A percentile compares a stretch with the other conserved stretches of the same genome.
phyloP scores from a whole-genome alignment of 78 protist genomes.

The Protostelium mycophagum region DNA sequence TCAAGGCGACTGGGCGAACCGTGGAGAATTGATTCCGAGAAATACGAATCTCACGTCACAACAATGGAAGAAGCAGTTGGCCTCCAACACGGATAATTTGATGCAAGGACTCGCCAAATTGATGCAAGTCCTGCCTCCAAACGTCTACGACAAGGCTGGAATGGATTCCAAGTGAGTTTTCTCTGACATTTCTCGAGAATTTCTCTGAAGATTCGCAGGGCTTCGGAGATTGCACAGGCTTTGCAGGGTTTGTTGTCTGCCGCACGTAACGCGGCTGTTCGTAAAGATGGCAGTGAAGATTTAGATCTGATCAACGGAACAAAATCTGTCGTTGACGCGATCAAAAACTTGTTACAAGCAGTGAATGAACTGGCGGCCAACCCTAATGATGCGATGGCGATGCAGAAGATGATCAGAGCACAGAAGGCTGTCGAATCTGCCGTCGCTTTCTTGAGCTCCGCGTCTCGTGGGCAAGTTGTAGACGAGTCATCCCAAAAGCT shows the following conservation, averaged over 20 bases:
- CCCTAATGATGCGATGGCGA: constrained; percentile 55
- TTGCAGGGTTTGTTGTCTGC: not conserved
- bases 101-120: constrained; percentile 51
- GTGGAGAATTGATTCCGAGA: not conserved
- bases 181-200: not conserved
- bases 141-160: constrained; percentile 34
- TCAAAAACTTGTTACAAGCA: constrained; percentile 35
- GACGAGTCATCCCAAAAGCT: constrained; percentile 47
- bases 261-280: not conserved
- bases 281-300: constrained; percentile 18
- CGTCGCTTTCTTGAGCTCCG: constrained; percentile 45
- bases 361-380: constrained; percentile 49
- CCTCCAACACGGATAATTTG: constrained; percentile 53
- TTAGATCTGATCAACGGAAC: constrained; percentile 62
- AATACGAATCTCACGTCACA: constrained; percentile 39
- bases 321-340: constrained; percentile 56
- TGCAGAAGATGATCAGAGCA: constrained; percentile 3
- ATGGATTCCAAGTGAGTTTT: constrained; percentile 24
- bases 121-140: constrained; percentile 39
- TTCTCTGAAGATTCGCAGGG: not conserved
- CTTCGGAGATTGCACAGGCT: not conserved
- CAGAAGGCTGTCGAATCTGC: constrained; percentile 55
- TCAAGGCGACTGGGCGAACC: not conserved
- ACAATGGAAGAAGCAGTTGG: constrained; percentile 68
- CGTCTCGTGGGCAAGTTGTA: constrained; percentile 40